Percentiles rank a stretch among this genome's conserved stretches.
These are phyloP conservation scores for Phytophthora capsici DNA, from an alignment of 352 stramenopile species.

Conservation along the genomic window DNA sequence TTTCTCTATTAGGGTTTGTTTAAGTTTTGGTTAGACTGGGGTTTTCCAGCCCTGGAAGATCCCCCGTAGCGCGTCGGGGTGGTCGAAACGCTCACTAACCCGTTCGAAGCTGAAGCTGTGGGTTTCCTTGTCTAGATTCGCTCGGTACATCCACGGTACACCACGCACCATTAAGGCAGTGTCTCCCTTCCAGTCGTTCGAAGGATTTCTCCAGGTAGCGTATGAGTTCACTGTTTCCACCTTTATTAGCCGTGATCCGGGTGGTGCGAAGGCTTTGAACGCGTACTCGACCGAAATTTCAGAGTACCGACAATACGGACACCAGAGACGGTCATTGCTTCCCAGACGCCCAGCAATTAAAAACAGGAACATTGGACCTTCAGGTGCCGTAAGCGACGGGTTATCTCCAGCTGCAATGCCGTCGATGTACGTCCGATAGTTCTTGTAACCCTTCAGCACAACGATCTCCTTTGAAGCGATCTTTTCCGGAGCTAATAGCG, in stretches of 20 bases:
- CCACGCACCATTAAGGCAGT: constrained; percentile 58
- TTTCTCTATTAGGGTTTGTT: not conserved
- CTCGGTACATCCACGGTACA: constrained; percentile 66
- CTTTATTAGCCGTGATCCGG: constrained; percentile 58
- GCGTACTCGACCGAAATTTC: constrained; percentile 76
- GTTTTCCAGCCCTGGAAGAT: constrained; percentile 45
- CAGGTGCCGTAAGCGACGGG: constrained; percentile 23
- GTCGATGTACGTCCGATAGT: constrained; percentile 54
- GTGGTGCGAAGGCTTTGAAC: constrained; percentile 70
- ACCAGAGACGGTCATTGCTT: constrained; percentile 79
- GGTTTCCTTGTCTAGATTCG: constrained; percentile 38
- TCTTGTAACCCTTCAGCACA: constrained; percentile 46
- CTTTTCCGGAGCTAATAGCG: constrained; percentile 43
- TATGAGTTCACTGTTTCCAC: constrained; percentile 67
- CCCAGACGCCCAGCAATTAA: constrained; percentile 64
- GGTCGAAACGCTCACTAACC: constrained; percentile 28
- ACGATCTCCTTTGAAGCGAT: constrained; percentile 61
- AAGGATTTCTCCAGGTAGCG: constrained; percentile 68
- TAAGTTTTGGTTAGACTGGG: constrained; percentile 10
- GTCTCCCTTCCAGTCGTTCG: constrained; percentile 68
- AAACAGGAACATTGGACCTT: constrained; percentile 66
- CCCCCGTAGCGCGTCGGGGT: constrained; percentile 26
- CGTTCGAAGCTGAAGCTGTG: constrained; percentile 30
- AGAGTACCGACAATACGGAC: constrained; percentile 75
- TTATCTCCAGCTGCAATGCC: constrained; percentile 33